Evolutionary conservation across 805 yeast genomes (phyloP), one percentile per base, ranked within the genome.

Genomic region (Candida easanensis): DNA sequence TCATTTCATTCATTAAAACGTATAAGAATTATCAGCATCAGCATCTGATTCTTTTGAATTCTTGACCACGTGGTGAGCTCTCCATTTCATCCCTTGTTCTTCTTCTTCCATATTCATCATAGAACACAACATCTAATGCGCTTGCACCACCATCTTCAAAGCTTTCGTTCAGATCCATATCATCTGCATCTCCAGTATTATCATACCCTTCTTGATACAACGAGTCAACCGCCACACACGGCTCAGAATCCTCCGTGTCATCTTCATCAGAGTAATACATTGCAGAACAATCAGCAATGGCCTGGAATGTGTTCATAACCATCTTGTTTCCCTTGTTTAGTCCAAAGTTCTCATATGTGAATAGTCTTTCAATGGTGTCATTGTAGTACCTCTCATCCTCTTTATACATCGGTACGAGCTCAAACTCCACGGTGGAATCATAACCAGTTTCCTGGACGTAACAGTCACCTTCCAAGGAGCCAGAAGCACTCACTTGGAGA

Each of bases 271-370:
- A 28, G 5, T 23, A 16, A 19, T 39, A 51, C 20, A 58, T 41
- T 4, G 53, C 44, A 0, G 49, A 49, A 33, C 73, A 70, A 23
- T 57, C 54, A 3, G 65, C 56, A 15, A 71, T 39, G 4, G 72
- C 71, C 15, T 59, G 56, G 46, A 64, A 68, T 19, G 71, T 63
- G 39, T 60, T 61, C 11, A 49, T 52, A 2, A 70, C 67, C 61
- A 69, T 48, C 17, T 61, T 63, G 36, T 68, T 68, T 4, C 73
- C 73, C 45, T 66, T 57, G 42, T 68, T 69, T 14, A 62, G 53
- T 0, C 74, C 74, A 53, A 68, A 68, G 44, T 57, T 57, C 16
- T 56, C 58, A 48, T 58, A 62, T 0, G 65, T 64, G 52, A 69
- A 70, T 10, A 69, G 48, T 4, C 54, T 52, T 32, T 69, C 73